Evolutionary conservation across 306 rosid genomes (phyloP).

Genomic region (Ziziphus jujuba): DNA sequence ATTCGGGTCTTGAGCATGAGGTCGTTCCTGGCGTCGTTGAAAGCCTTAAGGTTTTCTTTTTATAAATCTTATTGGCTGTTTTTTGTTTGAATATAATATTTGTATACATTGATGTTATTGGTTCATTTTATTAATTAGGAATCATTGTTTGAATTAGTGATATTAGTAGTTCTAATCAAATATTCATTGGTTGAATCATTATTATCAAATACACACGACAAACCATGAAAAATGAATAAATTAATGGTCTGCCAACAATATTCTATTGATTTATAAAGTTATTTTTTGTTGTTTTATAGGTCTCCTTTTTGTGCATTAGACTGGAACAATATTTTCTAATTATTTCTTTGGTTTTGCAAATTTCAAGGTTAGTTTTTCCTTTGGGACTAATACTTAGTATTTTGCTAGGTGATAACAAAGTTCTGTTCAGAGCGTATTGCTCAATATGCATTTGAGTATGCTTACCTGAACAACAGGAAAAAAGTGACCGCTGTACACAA

Average conservation of each 20-base stretch:
- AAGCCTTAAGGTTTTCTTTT: constrained; percentile 65
- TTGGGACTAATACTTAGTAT: constrained; percentile 44
- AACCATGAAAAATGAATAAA: too few relatives aligned
- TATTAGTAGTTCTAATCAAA: neutral
- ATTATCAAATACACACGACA: too few relatives aligned
- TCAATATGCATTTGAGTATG: constrained; percentile 83
- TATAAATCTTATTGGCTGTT: neutral
- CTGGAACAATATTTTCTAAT: too few relatives aligned
- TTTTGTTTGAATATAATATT: neutral
- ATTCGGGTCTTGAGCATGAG: constrained; percentile 85
- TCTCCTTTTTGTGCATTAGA: too few relatives aligned
- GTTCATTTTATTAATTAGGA: neutral
- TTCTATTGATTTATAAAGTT: too few relatives aligned
- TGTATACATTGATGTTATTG: constrained; percentile 2
- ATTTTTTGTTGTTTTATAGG: too few relatives aligned
- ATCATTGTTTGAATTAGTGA: neutral
- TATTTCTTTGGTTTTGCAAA: too few relatives aligned
- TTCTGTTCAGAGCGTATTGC: constrained; percentile 90
- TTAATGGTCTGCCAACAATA: too few relatives aligned
- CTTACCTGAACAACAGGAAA: constrained; percentile 88
- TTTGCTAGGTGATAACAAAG: constrained; percentile 83
- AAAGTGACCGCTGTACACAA: constrained; percentile 97
- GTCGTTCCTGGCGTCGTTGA: constrained; percentile 94
- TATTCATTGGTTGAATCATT: too few relatives aligned
- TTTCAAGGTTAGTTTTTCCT: constrained; percentile 10